Evolutionary conservation across 2,329 filamentous ascomycete genomes (phyloP).

Genomic region (Botrytis aclada): DNA sequence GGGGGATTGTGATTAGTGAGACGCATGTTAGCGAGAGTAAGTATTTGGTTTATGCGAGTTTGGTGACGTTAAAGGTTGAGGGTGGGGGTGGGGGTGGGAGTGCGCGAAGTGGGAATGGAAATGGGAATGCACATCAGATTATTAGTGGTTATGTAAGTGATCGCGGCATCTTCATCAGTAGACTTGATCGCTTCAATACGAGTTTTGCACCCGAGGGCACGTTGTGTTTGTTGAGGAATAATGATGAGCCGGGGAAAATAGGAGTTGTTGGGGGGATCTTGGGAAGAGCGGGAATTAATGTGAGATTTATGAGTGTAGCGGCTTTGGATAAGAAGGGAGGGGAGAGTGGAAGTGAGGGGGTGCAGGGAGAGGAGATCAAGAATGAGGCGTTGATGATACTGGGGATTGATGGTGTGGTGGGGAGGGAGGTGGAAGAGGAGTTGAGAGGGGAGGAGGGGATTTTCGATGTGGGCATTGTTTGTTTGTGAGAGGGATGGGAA

Average conservation of each 20-base stretch:
- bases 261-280: slow-evolving; percentile 71
- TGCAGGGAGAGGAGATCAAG: slow-evolving; percentile 32
- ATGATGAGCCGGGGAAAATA: slow-evolving; percentile 79
- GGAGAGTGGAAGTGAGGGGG: slow-evolving; percentile 31
- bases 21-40: slow-evolving; percentile 60
- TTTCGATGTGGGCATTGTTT: slow-evolving; percentile 53
- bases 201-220: slow-evolving; percentile 72
- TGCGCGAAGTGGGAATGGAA: slow-evolving; percentile 10
- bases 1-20: slow-evolving; percentile 75
- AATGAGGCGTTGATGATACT: slow-evolving; percentile 81
- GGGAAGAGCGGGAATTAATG: slow-evolving; percentile 70
- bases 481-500: slow-evolving; percentile 23
- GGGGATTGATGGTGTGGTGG: slow-evolving; percentile 65
- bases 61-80: slow-evolving; percentile 61
- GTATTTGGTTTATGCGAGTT: slow-evolving; percentile 63
- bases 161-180: slow-evolving; percentile 64
- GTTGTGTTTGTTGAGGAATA: slow-evolving; percentile 76
- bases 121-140: slow-evolving; percentile 43
- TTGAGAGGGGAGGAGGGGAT: slow-evolving; percentile 52
- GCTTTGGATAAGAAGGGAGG: slow-evolving; percentile 41
- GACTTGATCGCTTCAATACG: slow-evolving; percentile 70
- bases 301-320: slow-evolving; percentile 75
- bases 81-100: background rate
- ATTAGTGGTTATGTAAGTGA: slow-evolving; percentile 67
- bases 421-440: slow-evolving; percentile 51